phyloP scores from a whole-genome alignment of 768 basidiomycete genomes.

The Tubosaeta brunneosetosa region DNA sequence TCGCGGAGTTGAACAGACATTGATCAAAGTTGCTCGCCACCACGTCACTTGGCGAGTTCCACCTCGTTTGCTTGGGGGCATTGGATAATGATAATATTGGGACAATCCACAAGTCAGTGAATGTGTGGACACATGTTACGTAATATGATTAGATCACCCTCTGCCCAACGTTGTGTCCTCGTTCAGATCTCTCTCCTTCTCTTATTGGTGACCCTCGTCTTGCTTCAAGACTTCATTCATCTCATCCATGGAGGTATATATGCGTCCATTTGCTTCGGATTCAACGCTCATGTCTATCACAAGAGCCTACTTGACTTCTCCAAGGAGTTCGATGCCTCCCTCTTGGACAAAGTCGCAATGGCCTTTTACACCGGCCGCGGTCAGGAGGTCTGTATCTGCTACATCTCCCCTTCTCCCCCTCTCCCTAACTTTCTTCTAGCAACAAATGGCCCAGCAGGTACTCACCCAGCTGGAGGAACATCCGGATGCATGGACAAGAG shows the following conservation, averaged over 20 bases:
- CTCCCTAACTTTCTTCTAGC: constrained; percentile 44
- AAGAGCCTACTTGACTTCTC: constrained; percentile 92
- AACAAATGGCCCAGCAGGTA: constrained; percentile 90
- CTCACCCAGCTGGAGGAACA: constrained; percentile 96
- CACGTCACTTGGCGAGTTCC: not conserved
- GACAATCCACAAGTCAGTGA: too few species aligned
- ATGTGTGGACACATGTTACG: constrained; percentile 26
- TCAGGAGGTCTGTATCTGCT: constrained; percentile 57
- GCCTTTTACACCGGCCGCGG: constrained; percentile 86
- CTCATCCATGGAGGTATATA: constrained; percentile 36
- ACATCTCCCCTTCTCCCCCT: constrained; percentile 3
- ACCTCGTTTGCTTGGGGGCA: not conserved
- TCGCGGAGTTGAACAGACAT: constrained; percentile 15
- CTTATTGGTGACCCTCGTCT: constrained; percentile 5
- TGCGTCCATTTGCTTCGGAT: not conserved
- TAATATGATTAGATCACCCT: constrained; percentile 37
- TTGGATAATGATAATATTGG: too few species aligned
- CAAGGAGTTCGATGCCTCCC: constrained; percentile 85
- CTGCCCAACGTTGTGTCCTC: constrained; percentile 28
- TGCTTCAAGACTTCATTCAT: constrained; percentile 7
- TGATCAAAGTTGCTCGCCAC: constrained; percentile 11
- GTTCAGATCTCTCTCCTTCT: constrained; percentile 12
- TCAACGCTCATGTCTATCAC: constrained; percentile 4
- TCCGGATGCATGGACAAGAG: constrained; percentile 95
- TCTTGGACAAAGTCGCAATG: constrained; percentile 92